These are phyloP conservation scores for Emergomyces orientalis DNA, from an alignment of 2,329 filamentous ascomycete species.

Conservation along the genomic window DNA sequence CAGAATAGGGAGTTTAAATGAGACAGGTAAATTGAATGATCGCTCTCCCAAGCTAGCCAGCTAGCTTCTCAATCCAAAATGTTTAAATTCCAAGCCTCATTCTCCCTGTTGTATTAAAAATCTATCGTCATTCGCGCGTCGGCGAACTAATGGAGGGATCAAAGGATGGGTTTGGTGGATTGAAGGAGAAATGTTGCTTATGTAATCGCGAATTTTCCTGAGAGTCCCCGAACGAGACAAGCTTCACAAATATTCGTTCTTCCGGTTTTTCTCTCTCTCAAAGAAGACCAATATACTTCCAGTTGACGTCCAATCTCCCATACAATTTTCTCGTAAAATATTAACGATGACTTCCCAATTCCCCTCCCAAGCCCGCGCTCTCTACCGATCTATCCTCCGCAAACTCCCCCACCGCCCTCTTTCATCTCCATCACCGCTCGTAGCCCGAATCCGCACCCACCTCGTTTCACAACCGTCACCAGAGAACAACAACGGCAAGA, in stretches of 20 bases:
- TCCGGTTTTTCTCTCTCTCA: background rate
- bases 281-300: background rate
- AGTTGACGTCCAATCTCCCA: background rate
- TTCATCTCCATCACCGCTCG: slow-evolving; percentile 57
- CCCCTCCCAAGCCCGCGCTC: slow-evolving; percentile 49
- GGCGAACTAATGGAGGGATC: too few relatives aligned
- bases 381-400: slow-evolving; percentile 82
- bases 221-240: too few relatives aligned
- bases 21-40: background rate
- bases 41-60: background rate
- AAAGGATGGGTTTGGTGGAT: background rate
- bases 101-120: background rate
- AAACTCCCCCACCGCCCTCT: slow-evolving; percentile 68
- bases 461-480: slow-evolving; percentile 41
- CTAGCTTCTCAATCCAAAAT: background rate
- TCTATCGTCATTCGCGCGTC: background rate
- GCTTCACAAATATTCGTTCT: background rate
- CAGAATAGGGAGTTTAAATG: background rate
- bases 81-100: background rate
- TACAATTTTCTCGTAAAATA: background rate
- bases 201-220: background rate
- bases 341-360: slow-evolving; percentile 15
- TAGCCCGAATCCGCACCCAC: slow-evolving; percentile 56
- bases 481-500: slow-evolving; percentile 22
- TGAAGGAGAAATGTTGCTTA: background rate